Conservation (phyloP, 208 protist genomes). For the Phytomonas sp. region DNA sequence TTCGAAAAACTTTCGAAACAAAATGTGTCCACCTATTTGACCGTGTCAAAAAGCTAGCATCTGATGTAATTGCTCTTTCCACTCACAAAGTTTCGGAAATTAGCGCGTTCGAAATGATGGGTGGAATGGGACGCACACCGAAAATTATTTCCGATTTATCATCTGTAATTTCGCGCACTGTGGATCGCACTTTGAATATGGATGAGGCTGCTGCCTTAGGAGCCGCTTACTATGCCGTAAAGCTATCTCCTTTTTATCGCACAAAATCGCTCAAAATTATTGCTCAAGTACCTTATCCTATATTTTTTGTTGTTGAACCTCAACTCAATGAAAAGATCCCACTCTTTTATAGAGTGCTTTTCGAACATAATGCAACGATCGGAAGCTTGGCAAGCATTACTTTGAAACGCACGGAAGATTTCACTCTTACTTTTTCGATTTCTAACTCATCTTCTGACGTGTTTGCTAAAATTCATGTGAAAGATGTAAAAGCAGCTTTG, state of each 20-base stretch:
- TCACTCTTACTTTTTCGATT: constrained; percentile 41
- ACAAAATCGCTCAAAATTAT: constrained; percentile 61
- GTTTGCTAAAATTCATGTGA: constrained; percentile 39
- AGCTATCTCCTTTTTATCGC: constrained; percentile 68
- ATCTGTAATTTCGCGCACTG: constrained; percentile 31
- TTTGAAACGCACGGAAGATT: constrained; percentile 69
- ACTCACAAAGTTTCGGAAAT: constrained; percentile 29
- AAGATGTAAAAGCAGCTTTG: constrained; percentile 37
- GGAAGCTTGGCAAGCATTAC: constrained; percentile 51
- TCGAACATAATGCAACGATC: constrained; percentile 20
- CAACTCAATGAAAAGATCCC: constrained; percentile 18
- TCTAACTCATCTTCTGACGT: constrained; percentile 6
- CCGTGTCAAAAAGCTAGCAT: constrained; percentile 39
- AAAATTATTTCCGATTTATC: constrained; percentile 76
- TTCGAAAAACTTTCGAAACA: constrained; percentile 77
- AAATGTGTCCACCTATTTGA: constrained; percentile 73
- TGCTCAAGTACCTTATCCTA: constrained; percentile 39
- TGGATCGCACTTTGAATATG: constrained; percentile 86
- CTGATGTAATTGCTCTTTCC: constrained; percentile 29
- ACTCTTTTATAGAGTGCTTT: constrained; percentile 15
- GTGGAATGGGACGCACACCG: constrained; percentile 74
- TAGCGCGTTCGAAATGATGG: constrained; percentile 84
- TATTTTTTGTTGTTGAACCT: constrained; percentile 44
- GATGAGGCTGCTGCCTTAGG: constrained; percentile 86
- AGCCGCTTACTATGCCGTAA: constrained; percentile 78